Evolutionary conservation across 192 early-diverging fungal species (phyloP).

Genomic region (Backusella tarrabulga): DNA sequence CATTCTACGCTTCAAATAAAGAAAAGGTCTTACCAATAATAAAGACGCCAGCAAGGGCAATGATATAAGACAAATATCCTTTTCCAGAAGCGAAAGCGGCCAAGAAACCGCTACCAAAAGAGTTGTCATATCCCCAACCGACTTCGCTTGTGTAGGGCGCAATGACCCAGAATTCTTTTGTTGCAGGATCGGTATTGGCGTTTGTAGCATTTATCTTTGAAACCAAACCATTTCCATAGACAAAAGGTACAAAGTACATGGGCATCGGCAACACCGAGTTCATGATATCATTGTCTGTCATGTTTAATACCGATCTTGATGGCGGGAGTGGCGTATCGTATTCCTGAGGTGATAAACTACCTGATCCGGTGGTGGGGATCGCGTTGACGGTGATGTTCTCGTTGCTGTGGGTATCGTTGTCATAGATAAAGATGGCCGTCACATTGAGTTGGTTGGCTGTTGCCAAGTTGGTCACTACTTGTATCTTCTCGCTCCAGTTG

Average conservation of each 20-base stretch:
- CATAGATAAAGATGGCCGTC: conserved; percentile 19
- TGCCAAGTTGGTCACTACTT: neutral
- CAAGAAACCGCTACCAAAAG: neutral
- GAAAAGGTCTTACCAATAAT: conserved; percentile 18
- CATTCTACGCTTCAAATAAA: neutral
- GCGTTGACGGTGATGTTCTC: neutral
- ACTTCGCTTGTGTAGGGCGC: neutral
- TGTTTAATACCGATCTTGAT: conserved; percentile 1
- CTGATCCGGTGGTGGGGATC: neutral
- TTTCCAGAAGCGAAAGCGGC: neutral
- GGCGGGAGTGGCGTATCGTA: neutral
- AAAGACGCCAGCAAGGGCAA: conserved; percentile 27
- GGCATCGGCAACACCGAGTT: neutral
- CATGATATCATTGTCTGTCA: conserved; percentile 27
- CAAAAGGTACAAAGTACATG: conserved; percentile 25
- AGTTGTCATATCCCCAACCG: neutral
- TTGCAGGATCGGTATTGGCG: neutral
- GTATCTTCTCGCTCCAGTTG: conserved; percentile 26
- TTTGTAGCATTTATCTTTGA: neutral
- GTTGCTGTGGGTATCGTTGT: conserved; percentile 14
- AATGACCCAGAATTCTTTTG: neutral
- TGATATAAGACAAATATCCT: conserved; percentile 28
- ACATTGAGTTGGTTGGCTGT: conserved; percentile 2
- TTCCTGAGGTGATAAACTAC: neutral
- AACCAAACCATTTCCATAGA: conserved; percentile 18